phyloP scores from a whole-genome alignment of 148 eudicot species.

The Fallopia convolvulus region DNA sequence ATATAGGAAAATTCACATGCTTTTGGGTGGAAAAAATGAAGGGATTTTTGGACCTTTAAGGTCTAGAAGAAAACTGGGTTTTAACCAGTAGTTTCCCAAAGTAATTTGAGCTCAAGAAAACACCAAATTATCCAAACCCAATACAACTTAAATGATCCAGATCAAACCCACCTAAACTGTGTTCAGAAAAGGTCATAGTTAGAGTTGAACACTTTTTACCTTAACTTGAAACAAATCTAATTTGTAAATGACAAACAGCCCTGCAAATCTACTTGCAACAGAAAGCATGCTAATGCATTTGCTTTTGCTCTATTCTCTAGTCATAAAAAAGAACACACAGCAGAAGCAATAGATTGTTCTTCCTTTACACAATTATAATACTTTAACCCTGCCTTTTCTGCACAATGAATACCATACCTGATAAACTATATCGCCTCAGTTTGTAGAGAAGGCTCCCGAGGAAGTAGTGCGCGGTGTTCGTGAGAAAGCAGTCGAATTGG shows the following conservation, averaged over 20 bases:
- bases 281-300: not conserved
- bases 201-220: no score
- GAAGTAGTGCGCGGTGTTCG: constrained; percentile 58
- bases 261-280: not conserved
- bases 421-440: constrained; percentile 31
- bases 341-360: not conserved
- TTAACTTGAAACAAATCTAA: no score
- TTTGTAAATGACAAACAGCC: not conserved
- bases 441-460: constrained; percentile 89
- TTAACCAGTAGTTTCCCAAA: no score
- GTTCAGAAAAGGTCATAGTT: no score
- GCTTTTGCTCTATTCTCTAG: not conserved
- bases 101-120: no score
- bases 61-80: not conserved
- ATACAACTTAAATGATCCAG: no score
- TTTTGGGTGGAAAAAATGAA: not conserved
- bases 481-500: constrained; percentile 79
- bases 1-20: not conserved
- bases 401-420: not conserved
- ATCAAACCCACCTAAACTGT: no score
- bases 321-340: not conserved
- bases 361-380: not conserved
- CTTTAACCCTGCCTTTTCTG: not conserved
- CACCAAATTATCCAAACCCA: no score
- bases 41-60: not conserved